phyloP scores from a whole-genome alignment of 2,329 filamentous ascomycete genomes.

The Daldinia sp. region DNA sequence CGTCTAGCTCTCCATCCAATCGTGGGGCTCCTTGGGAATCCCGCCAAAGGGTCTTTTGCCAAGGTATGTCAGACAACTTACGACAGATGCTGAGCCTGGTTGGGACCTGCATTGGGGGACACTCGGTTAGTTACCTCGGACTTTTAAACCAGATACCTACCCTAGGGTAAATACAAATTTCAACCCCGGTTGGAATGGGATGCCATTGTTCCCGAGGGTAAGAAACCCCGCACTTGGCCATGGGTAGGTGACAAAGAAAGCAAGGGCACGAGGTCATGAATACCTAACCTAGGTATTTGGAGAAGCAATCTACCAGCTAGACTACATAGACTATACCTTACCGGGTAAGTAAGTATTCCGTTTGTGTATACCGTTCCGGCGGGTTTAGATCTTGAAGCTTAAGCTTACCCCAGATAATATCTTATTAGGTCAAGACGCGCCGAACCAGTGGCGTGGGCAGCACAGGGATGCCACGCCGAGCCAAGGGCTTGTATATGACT shows the following conservation, averaged over 20 bases:
- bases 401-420: constrained; percentile 3
- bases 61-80: constrained; percentile 19
- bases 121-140: constrained; percentile 23
- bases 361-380: neutral
- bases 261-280: neutral
- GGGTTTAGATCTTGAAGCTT: neutral
- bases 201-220: constrained; percentile 21
- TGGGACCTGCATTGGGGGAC: constrained; percentile 30
- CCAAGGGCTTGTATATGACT: constrained; percentile 4
- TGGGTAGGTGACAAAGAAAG: neutral
- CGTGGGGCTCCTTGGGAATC: constrained; percentile 8
- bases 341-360: neutral
- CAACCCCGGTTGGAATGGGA: constrained; percentile 19
- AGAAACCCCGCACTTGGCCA: constrained; percentile 25
- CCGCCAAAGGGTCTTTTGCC: constrained; percentile 8
- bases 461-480: constrained; percentile 18
- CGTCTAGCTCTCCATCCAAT: neutral
- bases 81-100: constrained; percentile 3
- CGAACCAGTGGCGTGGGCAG: constrained; percentile 16
- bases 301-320: neutral
- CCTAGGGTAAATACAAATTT: constrained; percentile 20
- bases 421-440: constrained; percentile 4
- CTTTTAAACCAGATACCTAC: constrained; percentile 17
- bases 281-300: neutral
- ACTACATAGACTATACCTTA: neutral